Percentiles rank a stretch among this genome's conserved stretches.
Conservation (phyloP, 176 grass and related monocot genomes). For the Zizania latifolia region DNA sequence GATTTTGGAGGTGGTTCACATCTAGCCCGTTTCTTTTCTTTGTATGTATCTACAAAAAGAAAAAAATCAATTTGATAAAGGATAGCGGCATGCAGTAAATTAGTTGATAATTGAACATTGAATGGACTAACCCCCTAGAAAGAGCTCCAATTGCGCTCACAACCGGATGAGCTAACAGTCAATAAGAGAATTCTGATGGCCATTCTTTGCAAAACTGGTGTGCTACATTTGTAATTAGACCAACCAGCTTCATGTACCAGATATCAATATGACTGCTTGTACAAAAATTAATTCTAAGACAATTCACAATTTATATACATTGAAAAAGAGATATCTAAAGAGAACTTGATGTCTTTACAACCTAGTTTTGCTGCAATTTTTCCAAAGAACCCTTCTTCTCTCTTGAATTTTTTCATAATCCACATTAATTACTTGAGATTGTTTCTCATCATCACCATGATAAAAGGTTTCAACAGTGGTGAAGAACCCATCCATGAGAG, state of each 20-base stretch:
- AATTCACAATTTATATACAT: too few relatives aligned
- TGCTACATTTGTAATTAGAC: neutral
- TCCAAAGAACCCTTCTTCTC: neutral
- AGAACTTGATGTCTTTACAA: neutral
- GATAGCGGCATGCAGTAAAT: neutral
- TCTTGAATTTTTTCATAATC: neutral
- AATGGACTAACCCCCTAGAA: neutral
- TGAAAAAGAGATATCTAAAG: neutral
- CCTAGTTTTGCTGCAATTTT: neutral
- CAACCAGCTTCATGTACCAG: neutral
- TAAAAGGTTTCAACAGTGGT: neutral
- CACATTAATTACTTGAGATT: neutral
- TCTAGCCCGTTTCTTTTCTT: neutral
- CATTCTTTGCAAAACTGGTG: neutral
- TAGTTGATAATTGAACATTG: neutral
- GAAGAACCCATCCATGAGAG: neutral
- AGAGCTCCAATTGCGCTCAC: neutral
- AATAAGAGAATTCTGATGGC: neutral
- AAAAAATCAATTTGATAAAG: neutral
- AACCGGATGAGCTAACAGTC: neutral
- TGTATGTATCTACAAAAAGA: neutral
- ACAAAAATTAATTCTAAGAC: neutral
- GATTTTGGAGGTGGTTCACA: neutral
- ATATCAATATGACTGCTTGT: neutral
- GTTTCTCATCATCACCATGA: neutral